Base-by-base conservation (phyloP, 2,329 filamentous ascomycete genomes). In the Trichoderma gracile region DNA sequence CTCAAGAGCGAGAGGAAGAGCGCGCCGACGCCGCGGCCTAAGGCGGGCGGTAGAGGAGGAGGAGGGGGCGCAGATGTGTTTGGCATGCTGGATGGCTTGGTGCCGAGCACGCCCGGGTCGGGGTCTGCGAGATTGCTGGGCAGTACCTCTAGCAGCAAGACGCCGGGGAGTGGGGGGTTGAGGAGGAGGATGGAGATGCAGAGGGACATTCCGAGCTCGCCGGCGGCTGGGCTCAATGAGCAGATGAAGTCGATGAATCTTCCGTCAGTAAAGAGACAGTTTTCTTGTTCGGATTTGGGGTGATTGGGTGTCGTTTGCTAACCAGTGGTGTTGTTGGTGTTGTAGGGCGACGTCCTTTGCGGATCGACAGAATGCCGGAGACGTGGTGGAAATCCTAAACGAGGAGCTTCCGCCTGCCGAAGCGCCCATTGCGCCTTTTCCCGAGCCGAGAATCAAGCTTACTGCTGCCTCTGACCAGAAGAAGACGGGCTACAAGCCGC, bases 401-500 rank as follows among this genome's bases (percentile, higher is more conserved):
- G 81, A 85, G 47, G 86, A 94, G 65, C 84, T 96, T 33, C 74
- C 83, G 15, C 78, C 87, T 1, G 81, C 89, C 33, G 87, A 92
- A 53, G 80, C 89, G 1, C 91, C 90, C 2, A 84, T 91, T 25
- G 88, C 89, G 38, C 89, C 90, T 1, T 91, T 87, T 68, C 74
- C 86, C 12, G 91, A 95, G 75, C 74, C 92, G 17, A 89, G 95
- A 57, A 87, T 98, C 74, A 93, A 91, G 73, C 83, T 97, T 21
- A 93, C 89, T 6, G 91, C 92, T 3, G 91, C 91, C 66, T 94
- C 92, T 1, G 94, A 98, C 74, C 84, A 92, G 72, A 93, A 93
- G 75, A 97, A 97, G 75, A 89, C 97, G 69, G 87, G 82, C 1
- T 99, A 98, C 78, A 95, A 93, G 73, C 91, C 93, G 2, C 89